Evolutionary conservation across 768 basidiomycete genomes (phyloP).

Genomic region (Boletus tomentosulus): DNA sequence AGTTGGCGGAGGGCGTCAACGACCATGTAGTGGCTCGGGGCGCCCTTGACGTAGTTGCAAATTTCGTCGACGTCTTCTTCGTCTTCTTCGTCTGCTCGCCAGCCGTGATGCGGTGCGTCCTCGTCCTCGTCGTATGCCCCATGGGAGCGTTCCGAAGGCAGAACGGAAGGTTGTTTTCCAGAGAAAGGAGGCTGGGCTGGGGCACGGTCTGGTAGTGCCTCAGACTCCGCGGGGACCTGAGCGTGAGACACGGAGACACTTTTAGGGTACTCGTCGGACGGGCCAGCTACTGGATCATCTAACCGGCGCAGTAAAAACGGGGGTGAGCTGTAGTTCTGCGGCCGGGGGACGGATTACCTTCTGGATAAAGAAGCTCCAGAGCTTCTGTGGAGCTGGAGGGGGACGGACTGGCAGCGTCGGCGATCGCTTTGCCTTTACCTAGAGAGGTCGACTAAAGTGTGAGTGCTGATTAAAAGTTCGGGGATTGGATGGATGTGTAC

Average conservation of each 20-base stretch:
- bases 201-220: background rate
- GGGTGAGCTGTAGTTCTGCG: background rate
- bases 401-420: background rate
- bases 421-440: slow-evolving; percentile 5
- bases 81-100: slow-evolving; percentile 3
- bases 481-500: background rate
- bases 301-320: background rate
- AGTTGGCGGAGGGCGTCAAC: slow-evolving; percentile 27
- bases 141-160: background rate
- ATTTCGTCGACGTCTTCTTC: background rate
- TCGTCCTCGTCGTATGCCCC: background rate
- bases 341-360: slow-evolving; percentile 2
- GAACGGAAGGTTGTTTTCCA: background rate
- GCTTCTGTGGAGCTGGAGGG: slow-evolving; percentile 8
- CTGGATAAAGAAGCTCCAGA: slow-evolving; percentile 7
- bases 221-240: background rate
- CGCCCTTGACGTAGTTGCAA: slow-evolving; percentile 3
- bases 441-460: background rate
- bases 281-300: slow-evolving; percentile 9
- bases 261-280: background rate
- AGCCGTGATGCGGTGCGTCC: background rate
- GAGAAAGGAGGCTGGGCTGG: background rate
- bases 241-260: background rate
- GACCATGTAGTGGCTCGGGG: slow-evolving; percentile 21
- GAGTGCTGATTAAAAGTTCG: background rate